Conservation (phyloP, 73 alveolate species). For the Stentor coeruleus region DNA sequence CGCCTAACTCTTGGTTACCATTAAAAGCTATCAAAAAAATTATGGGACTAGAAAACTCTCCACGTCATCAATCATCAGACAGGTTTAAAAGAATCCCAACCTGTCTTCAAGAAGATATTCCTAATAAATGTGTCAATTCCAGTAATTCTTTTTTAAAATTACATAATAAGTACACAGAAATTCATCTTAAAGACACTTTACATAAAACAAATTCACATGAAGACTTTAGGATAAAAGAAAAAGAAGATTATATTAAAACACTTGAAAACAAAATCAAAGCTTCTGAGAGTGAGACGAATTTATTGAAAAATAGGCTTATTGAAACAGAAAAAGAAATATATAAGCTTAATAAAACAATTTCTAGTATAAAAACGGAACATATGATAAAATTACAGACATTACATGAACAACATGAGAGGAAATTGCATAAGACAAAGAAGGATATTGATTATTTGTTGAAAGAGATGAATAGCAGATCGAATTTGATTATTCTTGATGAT, state of each 20-base stretch:
- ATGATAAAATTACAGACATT: background rate
- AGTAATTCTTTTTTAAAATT: background rate
- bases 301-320: background rate
- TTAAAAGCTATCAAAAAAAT: background rate
- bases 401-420: background rate
- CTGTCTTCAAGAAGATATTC: conserved; percentile 2
- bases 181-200: no score
- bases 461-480: background rate
- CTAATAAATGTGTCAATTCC: background rate
- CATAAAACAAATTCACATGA: background rate
- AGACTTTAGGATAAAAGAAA: background rate
- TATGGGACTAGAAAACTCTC: background rate
- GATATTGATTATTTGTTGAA: background rate
- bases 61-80: background rate
- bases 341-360: background rate
- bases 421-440: background rate
- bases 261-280: background rate
- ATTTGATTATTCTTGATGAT: background rate
- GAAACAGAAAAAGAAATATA: background rate
- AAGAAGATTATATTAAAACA: background rate
- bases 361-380: background rate
- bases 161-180: background rate
- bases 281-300: background rate
- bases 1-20: conserved; percentile 4
- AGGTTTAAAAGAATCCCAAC: background rate